A percentile compares a stretch with the other conserved stretches of the same genome.
Evolutionary conservation across 371 early-diverging fungal genomes (phyloP).

Genomic region (Mortierella polycephala): DNA sequence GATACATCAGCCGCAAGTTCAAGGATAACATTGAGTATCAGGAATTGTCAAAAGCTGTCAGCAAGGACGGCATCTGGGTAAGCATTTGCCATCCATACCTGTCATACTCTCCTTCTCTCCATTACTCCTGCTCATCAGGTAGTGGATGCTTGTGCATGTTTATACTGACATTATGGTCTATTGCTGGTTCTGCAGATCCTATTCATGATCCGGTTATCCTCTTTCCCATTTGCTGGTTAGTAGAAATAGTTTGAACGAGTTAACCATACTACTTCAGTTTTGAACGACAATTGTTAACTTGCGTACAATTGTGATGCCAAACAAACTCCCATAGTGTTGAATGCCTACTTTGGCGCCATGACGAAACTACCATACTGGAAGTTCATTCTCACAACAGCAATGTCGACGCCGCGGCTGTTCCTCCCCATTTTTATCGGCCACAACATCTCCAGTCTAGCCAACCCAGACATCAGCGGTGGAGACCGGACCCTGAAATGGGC

Average conservation of each 20-base stretch:
- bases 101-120: not conserved
- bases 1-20: slow-evolving; percentile 34
- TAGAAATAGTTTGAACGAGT: too few relatives aligned
- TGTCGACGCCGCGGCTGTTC: slow-evolving; percentile 42
- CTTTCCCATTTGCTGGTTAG: slow-evolving; percentile 40
- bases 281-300: too few relatives aligned
- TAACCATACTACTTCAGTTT: not conserved
- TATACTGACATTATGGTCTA: not conserved
- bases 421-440: slow-evolving; percentile 37
- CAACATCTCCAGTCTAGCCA: slow-evolving; percentile 27
- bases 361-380: slow-evolving; percentile 38
- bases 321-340: slow-evolving; percentile 12
- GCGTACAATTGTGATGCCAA: not conserved
- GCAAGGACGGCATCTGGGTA: slow-evolving; percentile 43
- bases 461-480: slow-evolving; percentile 24
- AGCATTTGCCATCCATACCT: not conserved
- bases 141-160: not conserved
- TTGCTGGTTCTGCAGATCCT: slow-evolving; percentile 15
- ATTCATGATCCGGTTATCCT: slow-evolving; percentile 41
- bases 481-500: slow-evolving; percentile 32
- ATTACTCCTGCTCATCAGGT: not conserved
- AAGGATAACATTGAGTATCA: slow-evolving; percentile 28
- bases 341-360: slow-evolving; percentile 45
- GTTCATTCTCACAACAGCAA: slow-evolving; percentile 27
- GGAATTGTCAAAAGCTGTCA: slow-evolving; percentile 40